Conservation (phyloP, 1,284 basidiomycete species). For the Xerocomus amazonicus region DNA sequence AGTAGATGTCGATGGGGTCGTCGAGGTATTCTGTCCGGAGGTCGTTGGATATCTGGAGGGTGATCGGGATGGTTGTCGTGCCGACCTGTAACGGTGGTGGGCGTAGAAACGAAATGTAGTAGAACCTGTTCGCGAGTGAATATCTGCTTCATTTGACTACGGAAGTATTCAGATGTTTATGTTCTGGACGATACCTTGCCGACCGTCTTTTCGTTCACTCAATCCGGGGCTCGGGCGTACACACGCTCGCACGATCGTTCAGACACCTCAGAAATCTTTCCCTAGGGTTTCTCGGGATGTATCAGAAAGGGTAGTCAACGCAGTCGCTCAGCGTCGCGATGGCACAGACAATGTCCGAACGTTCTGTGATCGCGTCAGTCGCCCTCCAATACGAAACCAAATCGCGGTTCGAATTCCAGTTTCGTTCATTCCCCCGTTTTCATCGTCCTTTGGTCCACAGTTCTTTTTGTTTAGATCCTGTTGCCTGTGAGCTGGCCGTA, state of each 20-base stretch:
- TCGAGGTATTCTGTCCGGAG: constrained; percentile 65
- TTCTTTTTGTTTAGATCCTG: constrained; percentile 36
- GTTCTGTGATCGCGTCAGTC: constrained; percentile 36
- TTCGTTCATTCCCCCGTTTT: neutral
- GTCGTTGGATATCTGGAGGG: constrained; percentile 74
- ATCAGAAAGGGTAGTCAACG: constrained; percentile 1
- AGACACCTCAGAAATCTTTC: constrained; percentile 18
- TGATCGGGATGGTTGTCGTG: constrained; percentile 46
- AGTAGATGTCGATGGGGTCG: constrained; percentile 50
- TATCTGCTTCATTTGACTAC: too few species aligned
- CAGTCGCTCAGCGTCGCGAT: constrained; percentile 16
- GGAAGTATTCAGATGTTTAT: constrained; percentile 17
- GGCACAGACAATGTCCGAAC: constrained; percentile 27
- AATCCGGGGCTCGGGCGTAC: constrained; percentile 8
- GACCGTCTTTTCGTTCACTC: constrained; percentile 19
- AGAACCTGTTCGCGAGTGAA: constrained; percentile 52
- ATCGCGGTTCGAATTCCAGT: constrained; percentile 33
- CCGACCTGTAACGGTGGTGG: constrained; percentile 57
- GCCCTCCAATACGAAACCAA: constrained; percentile 38
- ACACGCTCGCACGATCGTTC: constrained; percentile 20
- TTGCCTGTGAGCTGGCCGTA: constrained; percentile 34
- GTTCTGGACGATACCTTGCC: constrained; percentile 21
- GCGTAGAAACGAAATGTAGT: constrained; percentile 73
- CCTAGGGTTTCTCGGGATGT: constrained; percentile 26
- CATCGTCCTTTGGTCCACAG: constrained; percentile 20